Base-by-base conservation (phyloP, 2,329 filamentous ascomycete species). In the Aspergillus oerlinghausenensis region DNA sequence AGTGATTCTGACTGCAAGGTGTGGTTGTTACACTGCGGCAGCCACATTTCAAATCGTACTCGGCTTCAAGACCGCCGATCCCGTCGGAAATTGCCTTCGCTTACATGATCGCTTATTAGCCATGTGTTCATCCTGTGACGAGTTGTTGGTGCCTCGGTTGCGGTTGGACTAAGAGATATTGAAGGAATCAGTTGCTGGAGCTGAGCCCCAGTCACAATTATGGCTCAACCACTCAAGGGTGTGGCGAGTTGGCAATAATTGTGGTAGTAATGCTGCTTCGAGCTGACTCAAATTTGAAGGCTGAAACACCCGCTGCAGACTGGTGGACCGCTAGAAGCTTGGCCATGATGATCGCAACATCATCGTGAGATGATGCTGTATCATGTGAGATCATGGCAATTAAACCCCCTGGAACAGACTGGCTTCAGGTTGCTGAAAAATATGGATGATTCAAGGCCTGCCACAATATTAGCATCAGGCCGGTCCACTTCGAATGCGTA, bases 371-470 rank as follows among this genome's bases (percentile, higher is more conserved):
- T 47, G 43, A 47, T 47, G 26, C 19, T 45, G 43, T 14, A 28
- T 56, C 51, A 56, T 52, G 42, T 49, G 43, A 25, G 26, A 11
- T 17, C 11, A 35, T 40, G 28, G 26, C 25, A 53, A 21, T 43
- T 50, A 28, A 14, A 51, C n/a, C 23, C 19, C 19, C 28, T 7
- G n/a, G n/a, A 42, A 17, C 19, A 43, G 42, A 48, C 49, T 19
- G 28, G 32, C 29, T 35, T 11, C 43, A 52, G 8, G 38, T 26
- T 45, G 26, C 25, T 8, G 65, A 68, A 50, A 75, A 69, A 60
- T 72, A 77, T n/a, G 72, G 68, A 65, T 77, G 75, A 14, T 63
- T 53, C 38, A 77, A 61, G 48, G 68, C 75, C 75, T 77, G 38
- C 32, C 5, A 26, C 14, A 19, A 19, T 42, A 25, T 63, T 51